Conservation (phyloP, 345 rosid species). For the Salix caprea region DNA sequence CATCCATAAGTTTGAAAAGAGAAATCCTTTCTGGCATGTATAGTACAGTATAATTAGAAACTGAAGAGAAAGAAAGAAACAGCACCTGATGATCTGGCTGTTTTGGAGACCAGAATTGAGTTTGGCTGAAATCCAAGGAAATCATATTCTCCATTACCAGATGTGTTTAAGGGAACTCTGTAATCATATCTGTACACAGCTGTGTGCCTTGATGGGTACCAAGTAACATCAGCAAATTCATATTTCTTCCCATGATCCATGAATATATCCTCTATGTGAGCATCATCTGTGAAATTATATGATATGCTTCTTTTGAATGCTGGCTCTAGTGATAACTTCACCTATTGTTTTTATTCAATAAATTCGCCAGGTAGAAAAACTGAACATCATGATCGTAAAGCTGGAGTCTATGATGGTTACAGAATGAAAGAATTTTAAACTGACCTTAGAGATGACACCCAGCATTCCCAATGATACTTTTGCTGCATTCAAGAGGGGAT, state of each 20-base stretch:
- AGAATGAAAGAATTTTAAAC: background rate
- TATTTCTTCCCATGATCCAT: slow-evolving; percentile 55
- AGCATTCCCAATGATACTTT: slow-evolving; percentile 66
- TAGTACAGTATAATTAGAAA: background rate
- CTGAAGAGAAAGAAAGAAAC: background rate
- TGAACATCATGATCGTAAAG: background rate
- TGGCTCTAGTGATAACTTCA: slow-evolving; percentile 54
- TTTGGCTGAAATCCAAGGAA: slow-evolving; percentile 72
- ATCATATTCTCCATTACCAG: slow-evolving; percentile 64
- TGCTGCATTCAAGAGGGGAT: slow-evolving; percentile 67
- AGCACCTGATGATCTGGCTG: slow-evolving; percentile 58
- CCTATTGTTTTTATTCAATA: slow-evolving; percentile 28
- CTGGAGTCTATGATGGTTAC: background rate
- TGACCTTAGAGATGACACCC: slow-evolving; percentile 87
- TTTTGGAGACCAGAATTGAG: slow-evolving; percentile 48
- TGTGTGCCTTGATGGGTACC: slow-evolving; percentile 73
- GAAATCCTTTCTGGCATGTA: background rate
- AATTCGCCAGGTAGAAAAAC: background rate
- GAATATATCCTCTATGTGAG: slow-evolving; percentile 43
- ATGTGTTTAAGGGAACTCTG: slow-evolving; percentile 43
- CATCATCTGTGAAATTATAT: slow-evolving; percentile 65
- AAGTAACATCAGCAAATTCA: slow-evolving; percentile 78
- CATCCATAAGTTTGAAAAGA: background rate
- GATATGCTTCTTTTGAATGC: slow-evolving; percentile 74
- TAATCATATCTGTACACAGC: slow-evolving; percentile 74